Conservation (phyloP, 495 filamentous ascomycete genomes). For the Tuber borchii region DNA sequence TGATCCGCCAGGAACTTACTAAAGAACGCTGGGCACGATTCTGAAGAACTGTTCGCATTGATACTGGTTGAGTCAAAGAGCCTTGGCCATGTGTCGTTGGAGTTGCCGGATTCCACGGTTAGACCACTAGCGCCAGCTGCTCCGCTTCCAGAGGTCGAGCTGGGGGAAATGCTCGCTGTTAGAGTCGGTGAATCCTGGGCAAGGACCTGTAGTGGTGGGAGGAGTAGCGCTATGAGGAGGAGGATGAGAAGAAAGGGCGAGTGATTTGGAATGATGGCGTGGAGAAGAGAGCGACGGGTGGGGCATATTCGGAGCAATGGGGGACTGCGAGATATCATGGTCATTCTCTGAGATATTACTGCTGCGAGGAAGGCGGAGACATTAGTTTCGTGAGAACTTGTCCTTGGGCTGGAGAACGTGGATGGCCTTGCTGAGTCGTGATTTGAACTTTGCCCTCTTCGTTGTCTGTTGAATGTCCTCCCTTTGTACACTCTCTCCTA, state of each 20-base stretch:
- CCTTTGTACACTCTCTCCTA: neutral
- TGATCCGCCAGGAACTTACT: conserved; percentile 24
- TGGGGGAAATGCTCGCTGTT: conserved; percentile 12
- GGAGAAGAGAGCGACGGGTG: conserved; percentile 7
- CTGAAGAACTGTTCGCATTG: conserved; percentile 22
- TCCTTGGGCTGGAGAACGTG: neutral
- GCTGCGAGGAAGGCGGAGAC: neutral
- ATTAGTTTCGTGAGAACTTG: neutral
- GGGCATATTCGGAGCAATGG: neutral
- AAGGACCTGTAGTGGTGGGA: neutral
- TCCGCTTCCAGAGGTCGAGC: conserved; percentile 4
- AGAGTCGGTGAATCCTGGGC: neutral
- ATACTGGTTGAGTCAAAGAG: conserved; percentile 29
- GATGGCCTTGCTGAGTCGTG: neutral
- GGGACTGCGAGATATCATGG: neutral
- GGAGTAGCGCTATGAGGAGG: conserved; percentile 12
- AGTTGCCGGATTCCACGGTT: conserved; percentile 6
- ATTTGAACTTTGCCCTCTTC: neutral
- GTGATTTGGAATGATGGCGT: conserved; percentile 28
- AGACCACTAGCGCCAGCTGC: neutral
- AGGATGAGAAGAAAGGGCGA: conserved; percentile 27
- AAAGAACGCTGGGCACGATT: conserved; percentile 32
- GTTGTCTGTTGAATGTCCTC: neutral
- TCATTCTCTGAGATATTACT: neutral
- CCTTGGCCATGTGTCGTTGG: conserved; percentile 15